Evolutionary conservation across 768 basidiomycete genomes (phyloP), one percentile per base, ranked within the genome.

Genomic region (Leucogyrophana mollusca): DNA sequence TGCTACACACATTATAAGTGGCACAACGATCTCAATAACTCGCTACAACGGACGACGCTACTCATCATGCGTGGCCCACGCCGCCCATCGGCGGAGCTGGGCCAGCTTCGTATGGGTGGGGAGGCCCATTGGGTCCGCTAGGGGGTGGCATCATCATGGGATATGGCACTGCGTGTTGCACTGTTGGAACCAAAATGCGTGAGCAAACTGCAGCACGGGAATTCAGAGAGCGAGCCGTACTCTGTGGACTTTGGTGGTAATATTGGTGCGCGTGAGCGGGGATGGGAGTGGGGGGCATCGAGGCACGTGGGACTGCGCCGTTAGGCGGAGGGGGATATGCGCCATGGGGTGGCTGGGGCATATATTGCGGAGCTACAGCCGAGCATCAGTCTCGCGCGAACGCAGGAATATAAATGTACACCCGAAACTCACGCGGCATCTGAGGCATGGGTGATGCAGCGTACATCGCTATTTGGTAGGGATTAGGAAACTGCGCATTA

Each of bases 111-210:
- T 90, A 91, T 25, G 77, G 78, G 60, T 90, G 79, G 7, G 76
- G 89, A 51, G 83, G 85, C 33, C 78, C 79, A 35, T 71, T 77
- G n/a, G 68, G 70, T 47, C 73, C 78, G 40, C 84, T 82, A 11
- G 85, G 85, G 45, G 85, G 87, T 45, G 83, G 86, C 85, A 90
- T 90, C 88, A 92, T 92, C 86, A 90, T 88, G n/a, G 79, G 85
- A 64, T 92, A 93, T 38, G 87, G 85, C 53, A 88, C 81, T 25
- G 90, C 87, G 56, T 91, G 90, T 66, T 84, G 83, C 63, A 92
- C 90, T 93, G n/a, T n/a, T n/a, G n/a, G n/a, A n/a, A n/a, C n/a
- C 0, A 44, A 34, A 30, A 59, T 54, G 46, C 47, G 51, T 54
- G 36, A 58, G 67, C 52, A 70, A 53, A 64, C 45, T 54, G 41